phyloP scores from a whole-genome alignment of 768 basidiomycete species.

The Agaricus bisporus region DNA sequence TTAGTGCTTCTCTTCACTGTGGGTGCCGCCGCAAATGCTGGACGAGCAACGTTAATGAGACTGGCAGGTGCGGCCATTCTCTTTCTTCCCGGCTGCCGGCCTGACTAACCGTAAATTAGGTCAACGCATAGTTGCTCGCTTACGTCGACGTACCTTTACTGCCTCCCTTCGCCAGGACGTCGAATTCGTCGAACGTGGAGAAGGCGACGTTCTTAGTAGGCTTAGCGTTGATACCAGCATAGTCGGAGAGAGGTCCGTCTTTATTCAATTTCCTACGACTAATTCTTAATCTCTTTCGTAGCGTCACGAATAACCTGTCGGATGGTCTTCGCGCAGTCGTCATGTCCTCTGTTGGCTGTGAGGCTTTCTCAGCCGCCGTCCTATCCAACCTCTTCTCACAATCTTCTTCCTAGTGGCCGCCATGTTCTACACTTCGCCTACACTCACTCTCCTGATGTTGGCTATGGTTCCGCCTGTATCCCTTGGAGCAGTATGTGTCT shows the following conservation, averaged over 20 bases:
- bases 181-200: constrained; percentile 87
- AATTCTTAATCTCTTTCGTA: constrained; percentile 18
- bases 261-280: neutral
- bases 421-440: constrained; percentile 91
- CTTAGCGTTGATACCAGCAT: constrained; percentile 89
- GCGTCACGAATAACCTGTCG: constrained; percentile 74
- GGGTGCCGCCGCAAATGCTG: constrained; percentile 85
- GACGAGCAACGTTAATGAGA: constrained; percentile 79
- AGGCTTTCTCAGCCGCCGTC: constrained; percentile 21
- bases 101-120: constrained; percentile 29
- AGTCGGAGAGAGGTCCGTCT: constrained; percentile 78
- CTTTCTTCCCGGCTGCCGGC: neutral
- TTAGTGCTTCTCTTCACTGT: constrained; percentile 74
- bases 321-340: constrained; percentile 81
- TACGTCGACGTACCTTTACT: constrained; percentile 76
- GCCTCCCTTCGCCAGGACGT: constrained; percentile 88
- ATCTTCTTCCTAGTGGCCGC: constrained; percentile 58
- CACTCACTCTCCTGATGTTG: constrained; percentile 88
- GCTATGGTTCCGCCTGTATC: constrained; percentile 86
- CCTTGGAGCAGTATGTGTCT: constrained; percentile 62
- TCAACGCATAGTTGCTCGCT: constrained; percentile 85
- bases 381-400: neutral
- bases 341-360: constrained; percentile 91
- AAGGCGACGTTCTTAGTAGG: constrained; percentile 90
- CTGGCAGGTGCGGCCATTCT: constrained; percentile 53